These are phyloP conservation scores for Prunus mongolica DNA, from an alignment of 306 rosid genomes.

Conservation along the genomic window DNA sequence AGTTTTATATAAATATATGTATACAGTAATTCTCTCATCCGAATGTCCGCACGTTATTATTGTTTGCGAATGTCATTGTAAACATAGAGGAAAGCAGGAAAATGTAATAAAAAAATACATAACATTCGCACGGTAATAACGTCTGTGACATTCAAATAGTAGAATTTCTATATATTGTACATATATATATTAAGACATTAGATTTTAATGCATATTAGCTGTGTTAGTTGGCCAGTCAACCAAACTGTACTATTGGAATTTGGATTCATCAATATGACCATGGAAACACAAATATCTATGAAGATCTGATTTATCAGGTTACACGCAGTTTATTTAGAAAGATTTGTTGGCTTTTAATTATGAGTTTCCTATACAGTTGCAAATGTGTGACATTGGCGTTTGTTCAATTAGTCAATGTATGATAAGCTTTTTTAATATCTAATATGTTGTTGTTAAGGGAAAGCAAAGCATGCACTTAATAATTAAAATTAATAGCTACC, in stretches of 20 bases:
- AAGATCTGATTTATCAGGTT: not conserved
- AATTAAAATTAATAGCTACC: conserved; percentile 39
- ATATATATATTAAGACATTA: not conserved
- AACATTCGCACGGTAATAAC: too few species aligned
- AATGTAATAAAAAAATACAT: too few species aligned
- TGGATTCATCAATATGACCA: conserved; percentile 31
- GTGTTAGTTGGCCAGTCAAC: conserved; percentile 12
- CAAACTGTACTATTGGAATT: conserved; percentile 23
- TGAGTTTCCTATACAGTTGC: not conserved
- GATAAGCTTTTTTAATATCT: not conserved
- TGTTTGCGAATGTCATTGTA: too few species aligned
- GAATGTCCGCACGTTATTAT: too few species aligned
- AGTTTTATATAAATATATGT: too few species aligned
- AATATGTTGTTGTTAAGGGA: not conserved
- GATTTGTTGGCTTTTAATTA: not conserved
- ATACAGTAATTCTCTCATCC: too few species aligned
- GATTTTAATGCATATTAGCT: not conserved
- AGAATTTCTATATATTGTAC: too few species aligned
- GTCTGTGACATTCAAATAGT: too few species aligned
- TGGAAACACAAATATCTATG: not conserved
- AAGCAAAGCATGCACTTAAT: not conserved
- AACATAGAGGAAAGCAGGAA: rapidly evolving
- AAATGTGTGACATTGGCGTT: not conserved
- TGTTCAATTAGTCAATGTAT: not conserved
- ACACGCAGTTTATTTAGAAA: conserved; percentile 11